phyloP scores from a whole-genome alignment of 176 grass and related monocot species.

The Oryza longistaminata region DNA sequence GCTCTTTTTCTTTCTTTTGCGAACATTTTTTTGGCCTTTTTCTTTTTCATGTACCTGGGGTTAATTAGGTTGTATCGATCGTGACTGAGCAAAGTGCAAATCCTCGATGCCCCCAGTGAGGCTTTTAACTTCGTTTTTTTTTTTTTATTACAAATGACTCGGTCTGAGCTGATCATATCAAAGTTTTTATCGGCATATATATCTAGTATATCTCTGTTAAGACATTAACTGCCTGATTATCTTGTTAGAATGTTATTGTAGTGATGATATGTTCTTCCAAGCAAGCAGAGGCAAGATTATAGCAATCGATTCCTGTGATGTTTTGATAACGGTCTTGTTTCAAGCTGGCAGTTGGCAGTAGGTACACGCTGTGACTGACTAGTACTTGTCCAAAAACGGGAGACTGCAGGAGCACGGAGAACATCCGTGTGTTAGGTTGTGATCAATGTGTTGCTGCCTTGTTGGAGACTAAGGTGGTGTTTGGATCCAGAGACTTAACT shows the following conservation, averaged over 20 bases:
- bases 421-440: neutral
- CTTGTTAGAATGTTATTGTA: neutral
- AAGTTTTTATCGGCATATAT: neutral
- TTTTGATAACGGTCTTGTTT: neutral
- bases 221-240: neutral
- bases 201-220: neutral
- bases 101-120: constrained; percentile 1
- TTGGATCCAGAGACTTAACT: no score
- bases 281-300: neutral
- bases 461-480: neutral
- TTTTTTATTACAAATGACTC: neutral
- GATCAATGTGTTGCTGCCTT: neutral
- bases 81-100: constrained; percentile 1
- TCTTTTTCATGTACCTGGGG: neutral
- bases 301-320: neutral
- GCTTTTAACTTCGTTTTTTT: neutral
- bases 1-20: neutral
- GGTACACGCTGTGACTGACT: neutral
- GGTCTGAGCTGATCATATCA: neutral
- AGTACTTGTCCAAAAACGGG: neutral
- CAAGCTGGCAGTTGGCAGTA: neutral
- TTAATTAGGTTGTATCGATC: constrained; percentile 6
- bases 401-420: neutral
- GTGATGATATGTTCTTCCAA: neutral
- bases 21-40: neutral